Evolutionary conservation across 306 rosid species (phyloP), one percentile per base, ranked within the genome.

Genomic region (Medicago truncatula): DNA sequence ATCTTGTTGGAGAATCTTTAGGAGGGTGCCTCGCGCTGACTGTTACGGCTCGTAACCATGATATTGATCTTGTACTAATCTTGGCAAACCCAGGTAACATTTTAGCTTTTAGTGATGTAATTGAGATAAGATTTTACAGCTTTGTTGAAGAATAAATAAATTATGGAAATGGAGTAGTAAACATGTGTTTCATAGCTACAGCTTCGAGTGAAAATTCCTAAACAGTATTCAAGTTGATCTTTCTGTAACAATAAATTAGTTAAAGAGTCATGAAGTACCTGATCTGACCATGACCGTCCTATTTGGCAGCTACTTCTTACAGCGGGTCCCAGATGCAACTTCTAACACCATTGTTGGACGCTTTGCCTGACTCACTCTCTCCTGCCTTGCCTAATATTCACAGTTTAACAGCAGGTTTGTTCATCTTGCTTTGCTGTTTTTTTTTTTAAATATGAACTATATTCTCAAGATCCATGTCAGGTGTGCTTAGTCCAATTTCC

Each of bases 1-100:
- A 95, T 82, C 90, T 95, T 61, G 87, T 87, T n/a, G 97, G 97
- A 84, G 96, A 95, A 66, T 90, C 97, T 59, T 64, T 95, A 68
- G 97, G 99, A 78, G 97, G 88, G 59, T 90, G 97, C 80, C 88
- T 95, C 43, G 97, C 97, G 21, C 85, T 95, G 15, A 83, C 92
- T 31, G 96, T 92, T 80, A 96, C 93, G 5, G 97, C 99, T 60
- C 83, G 73, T 59, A 95, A 89, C 83, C 91, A 96, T 54, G 84
- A 88, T 71, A 86, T 89, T 39, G 99, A 95, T 87, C 91, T 95
- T 77, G 90, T 83, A 41, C 90, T 95, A 47, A 85, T 95, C 80
- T 81, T 95, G 81, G 91, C 89, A 7, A 95, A 95, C 80, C 88
- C 99, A 80, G 97, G 97, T 88, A 80, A 71, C 18, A 79, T 39